Percentiles rank a stretch among this genome's conserved stretches.
Evolutionary conservation across 2,329 filamentous ascomycete species (phyloP).

Genomic region (Fusarium sp.): DNA sequence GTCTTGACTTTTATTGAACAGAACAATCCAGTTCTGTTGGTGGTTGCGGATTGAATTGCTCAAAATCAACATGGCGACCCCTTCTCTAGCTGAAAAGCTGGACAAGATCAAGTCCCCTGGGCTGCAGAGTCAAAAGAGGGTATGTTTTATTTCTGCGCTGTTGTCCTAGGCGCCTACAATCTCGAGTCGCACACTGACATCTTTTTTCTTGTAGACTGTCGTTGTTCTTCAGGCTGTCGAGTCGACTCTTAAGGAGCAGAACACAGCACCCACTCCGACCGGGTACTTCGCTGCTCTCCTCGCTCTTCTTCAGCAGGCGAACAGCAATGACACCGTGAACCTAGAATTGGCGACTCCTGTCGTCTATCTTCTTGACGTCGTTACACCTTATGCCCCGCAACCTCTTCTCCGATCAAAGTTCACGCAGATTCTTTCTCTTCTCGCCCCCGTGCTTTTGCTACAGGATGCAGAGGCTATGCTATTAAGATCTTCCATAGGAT

Average conservation of each 20-base stretch:
- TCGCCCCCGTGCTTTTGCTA: slow-evolving; percentile 85
- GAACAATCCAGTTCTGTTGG: slow-evolving; percentile 45
- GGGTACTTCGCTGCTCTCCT: slow-evolving; percentile 97
- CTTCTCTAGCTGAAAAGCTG: slow-evolving; percentile 83
- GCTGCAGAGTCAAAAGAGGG: slow-evolving; percentile 94
- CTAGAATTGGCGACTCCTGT: slow-evolving; percentile 87
- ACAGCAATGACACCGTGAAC: slow-evolving; percentile 76
- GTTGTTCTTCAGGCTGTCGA: slow-evolving; percentile 93
- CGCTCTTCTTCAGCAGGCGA: slow-evolving; percentile 83
- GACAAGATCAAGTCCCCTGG: slow-evolving; percentile 98
- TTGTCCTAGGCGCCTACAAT: neutral
- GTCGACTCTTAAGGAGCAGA: slow-evolving; percentile 89
- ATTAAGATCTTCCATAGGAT: slow-evolving; percentile 88
- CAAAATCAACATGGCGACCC: slow-evolving; percentile 60
- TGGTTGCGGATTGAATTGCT: slow-evolving; percentile 48
- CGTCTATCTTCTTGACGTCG: slow-evolving; percentile 94
- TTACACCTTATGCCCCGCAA: slow-evolving; percentile 86
- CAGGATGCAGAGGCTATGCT: slow-evolving; percentile 88
- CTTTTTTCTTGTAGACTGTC: slow-evolving; percentile 69
- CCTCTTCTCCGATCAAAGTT: slow-evolving; percentile 95
- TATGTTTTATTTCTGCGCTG: slow-evolving; percentile 56
- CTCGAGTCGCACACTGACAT: slow-evolving; percentile 29
- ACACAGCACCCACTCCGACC: slow-evolving; percentile 84
- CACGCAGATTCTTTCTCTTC: slow-evolving; percentile 86
- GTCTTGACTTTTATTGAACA: slow-evolving; percentile 48